Percentiles rank a stretch among this genome's conserved stretches.
Conservation (phyloP, 208 protist species). For the Trypanosoma platydactyli region DNA sequence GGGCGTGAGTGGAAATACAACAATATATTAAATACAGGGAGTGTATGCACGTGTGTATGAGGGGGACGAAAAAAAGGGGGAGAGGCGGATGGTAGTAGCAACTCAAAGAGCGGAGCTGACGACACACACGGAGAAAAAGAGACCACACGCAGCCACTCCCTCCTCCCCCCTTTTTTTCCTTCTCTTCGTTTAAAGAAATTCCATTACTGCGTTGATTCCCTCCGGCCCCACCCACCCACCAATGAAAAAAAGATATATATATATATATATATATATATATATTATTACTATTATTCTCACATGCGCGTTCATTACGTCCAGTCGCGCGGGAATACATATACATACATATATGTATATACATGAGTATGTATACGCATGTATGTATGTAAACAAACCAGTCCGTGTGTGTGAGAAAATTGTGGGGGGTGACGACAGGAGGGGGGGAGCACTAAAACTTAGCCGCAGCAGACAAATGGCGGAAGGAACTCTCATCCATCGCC, state of each 20-base stretch:
- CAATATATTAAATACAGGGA: not conserved
- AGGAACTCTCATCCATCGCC: no score
- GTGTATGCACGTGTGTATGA: not conserved
- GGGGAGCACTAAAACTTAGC: conserved; percentile 7
- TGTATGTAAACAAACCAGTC: no score
- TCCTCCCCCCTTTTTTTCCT: not conserved
- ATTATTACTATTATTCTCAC: no score
- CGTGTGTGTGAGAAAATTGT: not conserved
- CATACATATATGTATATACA: not conserved
- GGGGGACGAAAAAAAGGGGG: not conserved
- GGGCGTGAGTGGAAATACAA: no score
- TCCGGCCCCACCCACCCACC: no score
- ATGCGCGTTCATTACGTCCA: no score
- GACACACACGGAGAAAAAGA: not conserved
- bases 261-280: no score
- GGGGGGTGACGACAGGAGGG: not conserved
- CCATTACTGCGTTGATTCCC: conserved; percentile 9
- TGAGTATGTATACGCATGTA: no score
- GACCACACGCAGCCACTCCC: not conserved
- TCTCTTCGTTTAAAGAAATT: not conserved
- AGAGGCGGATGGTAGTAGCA: not conserved
- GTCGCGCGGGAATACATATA: not conserved
- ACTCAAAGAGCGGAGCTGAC: not conserved
- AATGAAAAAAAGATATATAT: no score
- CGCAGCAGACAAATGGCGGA: not conserved